A percentile compares a stretch with the other conserved stretches of the same genome.
These are phyloP conservation scores for Phaffomyces antillensis DNA, from an alignment of 805 yeast species.

Conservation along the genomic window DNA sequence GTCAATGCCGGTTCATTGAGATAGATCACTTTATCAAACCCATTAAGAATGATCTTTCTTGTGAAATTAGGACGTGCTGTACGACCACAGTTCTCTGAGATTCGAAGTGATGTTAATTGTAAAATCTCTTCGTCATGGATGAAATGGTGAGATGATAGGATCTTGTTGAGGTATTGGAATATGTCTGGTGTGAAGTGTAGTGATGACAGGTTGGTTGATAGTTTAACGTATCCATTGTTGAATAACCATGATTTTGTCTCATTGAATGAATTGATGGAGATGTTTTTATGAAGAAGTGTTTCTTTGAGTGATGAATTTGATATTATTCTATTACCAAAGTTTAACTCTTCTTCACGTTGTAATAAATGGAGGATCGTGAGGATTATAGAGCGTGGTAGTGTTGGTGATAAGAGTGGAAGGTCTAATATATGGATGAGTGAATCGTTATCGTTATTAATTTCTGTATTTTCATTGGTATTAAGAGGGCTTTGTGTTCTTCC, in stretches of 20 bases:
- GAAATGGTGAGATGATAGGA: constrained; percentile 38
- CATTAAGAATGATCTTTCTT: constrained; percentile 47
- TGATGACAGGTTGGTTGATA: constrained; percentile 23
- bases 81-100: constrained; percentile 80
- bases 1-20: constrained; percentile 83
- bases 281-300: constrained; percentile 6
- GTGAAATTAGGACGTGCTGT: constrained; percentile 70
- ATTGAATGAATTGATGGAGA: constrained; percentile 24
- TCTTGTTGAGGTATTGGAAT: constrained; percentile 40
- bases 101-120: constrained; percentile 51
- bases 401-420: constrained; percentile 41
- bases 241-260: constrained; percentile 39
- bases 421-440: constrained; percentile 47
- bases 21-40: constrained; percentile 22
- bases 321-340: constrained; percentile 32
- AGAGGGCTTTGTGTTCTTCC: background rate
- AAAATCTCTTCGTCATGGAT: constrained; percentile 34
- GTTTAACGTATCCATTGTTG: constrained; percentile 28
- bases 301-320: constrained; percentile 1
- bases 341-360: constrained; percentile 40
- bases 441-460: constrained; percentile 8
- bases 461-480: background rate
- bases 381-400: constrained; percentile 43
- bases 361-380: constrained; percentile 40
- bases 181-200: constrained; percentile 30